A percentile compares a stretch with the other conserved stretches of the same genome.
Evolutionary conservation across 2,329 filamentous ascomycete genomes (phyloP).

Genomic region (Pseudocercospora ulei): DNA sequence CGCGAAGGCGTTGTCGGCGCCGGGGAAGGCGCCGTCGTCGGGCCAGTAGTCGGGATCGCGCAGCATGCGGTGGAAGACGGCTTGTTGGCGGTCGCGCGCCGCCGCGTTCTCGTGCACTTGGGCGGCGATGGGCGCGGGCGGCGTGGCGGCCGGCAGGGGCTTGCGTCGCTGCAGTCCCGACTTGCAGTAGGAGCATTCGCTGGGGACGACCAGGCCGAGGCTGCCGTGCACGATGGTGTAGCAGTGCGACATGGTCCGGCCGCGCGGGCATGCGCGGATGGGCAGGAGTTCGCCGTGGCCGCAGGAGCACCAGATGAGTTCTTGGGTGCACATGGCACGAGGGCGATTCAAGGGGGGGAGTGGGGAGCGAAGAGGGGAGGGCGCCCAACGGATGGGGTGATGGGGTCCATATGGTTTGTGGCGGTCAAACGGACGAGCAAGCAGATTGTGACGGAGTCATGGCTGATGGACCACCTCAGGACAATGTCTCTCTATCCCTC

Average conservation of each 20-base stretch:
- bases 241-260: conserved; percentile 20
- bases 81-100: conserved; percentile 5
- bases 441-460: no score
- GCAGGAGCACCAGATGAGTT: conserved; percentile 33
- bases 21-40: conserved; percentile 9
- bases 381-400: conserved; percentile 1
- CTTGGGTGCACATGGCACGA: conserved; percentile 31
- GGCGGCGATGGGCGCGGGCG: conserved; percentile 9
- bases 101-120: conserved; percentile 9
- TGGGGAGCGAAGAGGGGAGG: no score
- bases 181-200: conserved; percentile 28
- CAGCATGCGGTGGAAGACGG: conserved; percentile 13
- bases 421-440: no score
- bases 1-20: conserved; percentile 1
- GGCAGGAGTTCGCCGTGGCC: conserved; percentile 32
- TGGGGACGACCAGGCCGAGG: conserved; percentile 21
- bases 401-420: no score
- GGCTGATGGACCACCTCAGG: no score
- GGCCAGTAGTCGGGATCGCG: conserved; percentile 13
- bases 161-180: conserved; percentile 20
- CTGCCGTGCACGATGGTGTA: conserved; percentile 30
- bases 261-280: conserved; percentile 24
- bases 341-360: no score
- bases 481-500: no score
- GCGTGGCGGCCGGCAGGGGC: conserved; percentile 12